Percentiles rank a stretch among this genome's conserved stretches.
These are phyloP conservation scores for Catenaria anguillulae DNA, from an alignment of 371 early-diverging fungal species.

Conservation along the genomic window DNA sequence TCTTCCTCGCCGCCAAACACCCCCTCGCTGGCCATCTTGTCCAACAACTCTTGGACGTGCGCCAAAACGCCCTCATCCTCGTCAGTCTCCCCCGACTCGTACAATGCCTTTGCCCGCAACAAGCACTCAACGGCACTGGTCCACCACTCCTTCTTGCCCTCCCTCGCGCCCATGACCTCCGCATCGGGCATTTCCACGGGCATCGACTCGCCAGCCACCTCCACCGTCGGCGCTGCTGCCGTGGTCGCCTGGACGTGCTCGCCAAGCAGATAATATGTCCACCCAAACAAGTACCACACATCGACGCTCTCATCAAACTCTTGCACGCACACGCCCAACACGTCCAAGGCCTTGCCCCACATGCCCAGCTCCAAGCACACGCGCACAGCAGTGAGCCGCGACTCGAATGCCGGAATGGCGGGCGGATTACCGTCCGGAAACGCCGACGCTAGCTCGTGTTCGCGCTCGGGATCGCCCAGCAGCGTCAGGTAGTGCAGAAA, in stretches of 20 bases:
- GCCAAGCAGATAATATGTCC: conserved; percentile 71
- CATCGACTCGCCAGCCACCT: conserved; percentile 6
- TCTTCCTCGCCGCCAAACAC: neutral
- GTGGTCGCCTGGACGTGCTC: conserved; percentile 19
- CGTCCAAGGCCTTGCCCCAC: conserved; percentile 58
- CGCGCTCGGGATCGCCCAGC: conserved; percentile 32
- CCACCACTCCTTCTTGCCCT: conserved; percentile 23
- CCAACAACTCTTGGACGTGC: conserved; percentile 49
- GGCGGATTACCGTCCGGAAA: neutral
- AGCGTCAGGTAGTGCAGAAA: conserved; percentile 8
- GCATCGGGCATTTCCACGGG: neutral
- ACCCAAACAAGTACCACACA: conserved; percentile 84
- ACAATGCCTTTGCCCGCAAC: conserved; percentile 41
- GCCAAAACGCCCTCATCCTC: conserved; percentile 53
- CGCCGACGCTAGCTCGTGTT: neutral
- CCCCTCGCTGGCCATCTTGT: conserved; percentile 24
- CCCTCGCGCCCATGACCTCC: conserved; percentile 12
- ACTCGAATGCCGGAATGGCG: conserved; percentile 52
- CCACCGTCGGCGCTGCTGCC: conserved; percentile 21
- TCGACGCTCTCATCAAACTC: conserved; percentile 87
- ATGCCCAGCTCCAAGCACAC: conserved; percentile 63
- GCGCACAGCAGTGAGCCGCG: conserved; percentile 57
- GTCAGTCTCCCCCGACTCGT: conserved; percentile 20
- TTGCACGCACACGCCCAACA: conserved; percentile 60
- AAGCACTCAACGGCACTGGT: conserved; percentile 64